phyloP scores from a whole-genome alignment of 345 rosid species.

The Gossypium sturtianum region DNA sequence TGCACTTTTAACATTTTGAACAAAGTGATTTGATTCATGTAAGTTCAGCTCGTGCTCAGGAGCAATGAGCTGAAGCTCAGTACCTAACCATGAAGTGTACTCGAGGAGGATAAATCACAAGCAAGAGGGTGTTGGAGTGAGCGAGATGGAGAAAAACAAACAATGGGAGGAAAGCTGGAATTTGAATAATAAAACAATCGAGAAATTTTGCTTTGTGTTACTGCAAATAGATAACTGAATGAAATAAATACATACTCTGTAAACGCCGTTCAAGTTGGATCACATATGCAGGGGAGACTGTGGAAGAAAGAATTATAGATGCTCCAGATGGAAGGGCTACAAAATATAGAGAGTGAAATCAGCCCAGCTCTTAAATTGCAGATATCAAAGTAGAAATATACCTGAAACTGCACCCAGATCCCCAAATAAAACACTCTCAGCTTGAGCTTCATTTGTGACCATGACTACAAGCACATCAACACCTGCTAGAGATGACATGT shows the following conservation, averaged over 20 bases:
- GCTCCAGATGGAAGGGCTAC: slow-evolving; percentile 74
- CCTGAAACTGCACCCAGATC: slow-evolving; percentile 83
- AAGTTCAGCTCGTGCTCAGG: background rate
- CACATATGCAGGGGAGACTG: slow-evolving; percentile 83
- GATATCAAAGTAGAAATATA: slow-evolving; percentile 20
- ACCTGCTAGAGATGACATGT: slow-evolving; percentile 36
- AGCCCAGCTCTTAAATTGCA: slow-evolving; percentile 15
- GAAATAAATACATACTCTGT: slow-evolving; percentile 46
- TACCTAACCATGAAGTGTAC: background rate
- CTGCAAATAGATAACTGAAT: background rate
- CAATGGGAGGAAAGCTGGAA: background rate
- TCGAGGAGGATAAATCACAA: background rate
- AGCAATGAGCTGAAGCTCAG: background rate
- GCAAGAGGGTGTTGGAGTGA: too few relatives aligned
- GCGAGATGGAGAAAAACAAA: background rate
- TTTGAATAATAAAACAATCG: slow-evolving; percentile 1
- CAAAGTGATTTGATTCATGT: background rate
- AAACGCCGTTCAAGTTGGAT: slow-evolving; percentile 67
- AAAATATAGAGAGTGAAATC: slow-evolving; percentile 21
- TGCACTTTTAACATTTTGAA: background rate
- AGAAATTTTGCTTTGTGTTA: background rate
- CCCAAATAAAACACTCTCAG: slow-evolving; percentile 71
- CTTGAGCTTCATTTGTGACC: slow-evolving; percentile 95
- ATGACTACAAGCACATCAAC: slow-evolving; percentile 80
- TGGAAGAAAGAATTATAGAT: slow-evolving; percentile 75